phyloP scores from a whole-genome alignment of 2,329 filamentous ascomycete genomes.

The Aspergillus calidoustus region DNA sequence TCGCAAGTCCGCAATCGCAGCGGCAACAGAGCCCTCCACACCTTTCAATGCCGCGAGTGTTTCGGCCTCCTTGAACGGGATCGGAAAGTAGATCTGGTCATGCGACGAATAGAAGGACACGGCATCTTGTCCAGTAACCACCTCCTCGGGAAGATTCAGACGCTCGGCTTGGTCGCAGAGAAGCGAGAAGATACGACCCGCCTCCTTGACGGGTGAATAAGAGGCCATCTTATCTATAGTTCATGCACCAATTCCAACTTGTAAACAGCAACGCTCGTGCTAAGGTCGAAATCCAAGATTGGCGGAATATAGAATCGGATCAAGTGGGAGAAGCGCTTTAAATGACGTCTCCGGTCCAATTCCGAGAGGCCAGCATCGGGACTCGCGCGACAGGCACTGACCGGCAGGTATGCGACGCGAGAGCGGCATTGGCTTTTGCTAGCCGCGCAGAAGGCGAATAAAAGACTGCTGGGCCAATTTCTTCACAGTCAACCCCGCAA shows the following conservation, averaged over 20 bases:
- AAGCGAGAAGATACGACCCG: constrained; percentile 41
- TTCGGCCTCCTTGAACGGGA: constrained; percentile 59
- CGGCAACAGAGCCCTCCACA: constrained; percentile 63
- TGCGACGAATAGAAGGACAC: constrained; percentile 44
- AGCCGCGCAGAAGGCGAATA: constrained; percentile 6
- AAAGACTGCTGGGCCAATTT: background rate
- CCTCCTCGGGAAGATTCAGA: constrained; percentile 38
- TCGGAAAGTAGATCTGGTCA: constrained; percentile 46
- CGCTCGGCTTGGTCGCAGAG: constrained; percentile 42
- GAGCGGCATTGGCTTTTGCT: background rate
- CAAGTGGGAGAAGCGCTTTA: background rate
- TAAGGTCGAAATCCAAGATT: background rate
- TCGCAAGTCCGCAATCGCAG: constrained; percentile 62
- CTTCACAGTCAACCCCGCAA: constrained; percentile 12
- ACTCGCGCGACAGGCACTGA: background rate
- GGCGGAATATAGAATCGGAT: background rate
- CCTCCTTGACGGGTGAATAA: constrained; percentile 43
- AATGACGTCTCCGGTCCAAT: constrained; percentile 16
- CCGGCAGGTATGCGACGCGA: constrained; percentile 11
- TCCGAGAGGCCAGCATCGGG: constrained; percentile 13
- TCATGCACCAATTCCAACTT: background rate
- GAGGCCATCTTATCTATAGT: constrained; percentile 9
- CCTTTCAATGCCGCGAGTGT: constrained; percentile 62
- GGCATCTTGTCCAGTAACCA: constrained; percentile 36
- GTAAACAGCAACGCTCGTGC: background rate